These are phyloP conservation scores for Hebeloma cylindrosporum DNA, from an alignment of 768 basidiomycete genomes.

Conservation along the genomic window DNA sequence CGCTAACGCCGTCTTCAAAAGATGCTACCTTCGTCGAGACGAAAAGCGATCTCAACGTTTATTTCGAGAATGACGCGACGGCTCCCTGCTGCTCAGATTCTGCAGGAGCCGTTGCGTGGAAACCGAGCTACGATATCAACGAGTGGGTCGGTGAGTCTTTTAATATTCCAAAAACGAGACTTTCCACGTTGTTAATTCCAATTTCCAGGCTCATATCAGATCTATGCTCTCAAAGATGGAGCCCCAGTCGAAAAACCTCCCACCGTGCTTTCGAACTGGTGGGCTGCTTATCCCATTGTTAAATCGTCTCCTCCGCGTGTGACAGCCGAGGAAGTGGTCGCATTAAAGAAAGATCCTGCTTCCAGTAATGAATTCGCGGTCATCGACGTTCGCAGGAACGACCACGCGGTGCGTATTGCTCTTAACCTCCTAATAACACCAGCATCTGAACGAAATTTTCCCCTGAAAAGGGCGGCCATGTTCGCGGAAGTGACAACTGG, in stretches of 20 bases:
- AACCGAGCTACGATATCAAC: slow-evolving; percentile 39
- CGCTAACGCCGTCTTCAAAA: slow-evolving; percentile 18
- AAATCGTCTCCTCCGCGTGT: slow-evolving; percentile 32
- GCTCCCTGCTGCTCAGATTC: slow-evolving; percentile 17
- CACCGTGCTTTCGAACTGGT: slow-evolving; percentile 44
- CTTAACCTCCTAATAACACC: background rate
- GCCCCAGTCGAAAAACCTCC: slow-evolving; percentile 12
- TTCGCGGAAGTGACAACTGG: slow-evolving; percentile 49
- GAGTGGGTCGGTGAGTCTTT: slow-evolving; percentile 41
- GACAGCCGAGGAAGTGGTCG: slow-evolving; percentile 38
- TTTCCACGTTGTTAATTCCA: background rate
- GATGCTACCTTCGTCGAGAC: slow-evolving; percentile 42
- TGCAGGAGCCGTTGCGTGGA: slow-evolving; percentile 3
- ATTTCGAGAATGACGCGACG: slow-evolving; percentile 19
- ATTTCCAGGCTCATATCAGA: slow-evolving; percentile 43
- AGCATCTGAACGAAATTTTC: background rate
- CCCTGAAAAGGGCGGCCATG: slow-evolving; percentile 49
- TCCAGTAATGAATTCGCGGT: slow-evolving; percentile 34
- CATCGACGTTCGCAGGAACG: slow-evolving; percentile 50
- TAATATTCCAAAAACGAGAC: too few relatives aligned
- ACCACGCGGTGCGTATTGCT: slow-evolving; percentile 40
- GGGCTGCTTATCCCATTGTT: slow-evolving; percentile 52
- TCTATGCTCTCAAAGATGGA: slow-evolving; percentile 41
- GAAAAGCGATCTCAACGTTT: slow-evolving; percentile 40
- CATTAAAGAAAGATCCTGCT: slow-evolving; percentile 25